phyloP scores from a whole-genome alignment of 2,329 filamentous ascomycete genomes.

The Monilinia aucupariae region DNA sequence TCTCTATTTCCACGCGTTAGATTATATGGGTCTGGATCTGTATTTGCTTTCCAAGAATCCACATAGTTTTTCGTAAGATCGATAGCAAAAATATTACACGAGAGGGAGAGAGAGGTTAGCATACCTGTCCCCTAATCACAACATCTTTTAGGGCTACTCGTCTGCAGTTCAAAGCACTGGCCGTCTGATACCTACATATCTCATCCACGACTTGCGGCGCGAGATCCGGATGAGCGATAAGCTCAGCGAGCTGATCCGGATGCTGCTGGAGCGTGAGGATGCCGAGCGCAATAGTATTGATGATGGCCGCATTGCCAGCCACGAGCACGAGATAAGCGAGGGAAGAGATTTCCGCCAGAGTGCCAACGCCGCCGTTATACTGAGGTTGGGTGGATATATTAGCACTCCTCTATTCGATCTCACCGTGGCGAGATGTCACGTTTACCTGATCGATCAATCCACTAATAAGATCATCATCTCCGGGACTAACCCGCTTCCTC shows the following conservation, averaged over 20 bases:
- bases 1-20: not conserved
- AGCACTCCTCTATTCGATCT: conserved; percentile 44
- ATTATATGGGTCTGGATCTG: not conserved
- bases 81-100: too few relatives aligned
- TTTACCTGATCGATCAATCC: not conserved
- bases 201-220: conserved; percentile 43
- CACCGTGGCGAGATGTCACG: conserved; percentile 38
- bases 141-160: conserved; percentile 45
- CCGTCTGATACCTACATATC: conserved; percentile 45
- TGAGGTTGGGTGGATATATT: conserved; percentile 38
- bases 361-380: conserved; percentile 41
- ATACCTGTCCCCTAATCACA: conserved; percentile 39
- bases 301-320: conserved; percentile 48
- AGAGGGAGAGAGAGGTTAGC: not conserved
- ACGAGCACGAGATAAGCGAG: conserved; percentile 46
- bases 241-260: conserved; percentile 39
- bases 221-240: conserved; percentile 39
- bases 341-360: conserved; percentile 41
- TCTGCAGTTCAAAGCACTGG: conserved; percentile 44
- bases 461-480: conserved; percentile 3
- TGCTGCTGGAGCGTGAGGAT: conserved; percentile 42
- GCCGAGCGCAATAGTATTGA: conserved; percentile 47
- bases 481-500: not conserved
- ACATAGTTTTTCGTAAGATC: too few relatives aligned
- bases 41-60: too few relatives aligned